phyloP scores from a whole-genome alignment of 768 basidiomycete genomes.

The Naganishia randhawae region DNA sequence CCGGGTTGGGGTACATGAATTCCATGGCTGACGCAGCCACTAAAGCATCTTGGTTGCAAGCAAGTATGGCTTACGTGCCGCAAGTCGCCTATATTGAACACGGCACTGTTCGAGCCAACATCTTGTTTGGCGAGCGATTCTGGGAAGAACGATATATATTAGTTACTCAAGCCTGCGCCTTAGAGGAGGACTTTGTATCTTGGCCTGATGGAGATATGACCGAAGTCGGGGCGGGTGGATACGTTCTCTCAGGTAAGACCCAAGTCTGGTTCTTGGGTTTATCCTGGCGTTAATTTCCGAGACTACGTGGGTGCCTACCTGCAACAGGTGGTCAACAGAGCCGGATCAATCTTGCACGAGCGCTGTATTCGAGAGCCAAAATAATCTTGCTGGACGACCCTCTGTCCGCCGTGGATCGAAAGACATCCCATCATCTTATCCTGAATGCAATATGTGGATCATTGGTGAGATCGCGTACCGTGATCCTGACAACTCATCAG shows the following conservation, averaged over 20 bases:
- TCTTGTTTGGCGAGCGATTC: constrained; percentile 47
- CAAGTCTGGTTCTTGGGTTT: neutral
- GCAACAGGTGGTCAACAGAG: constrained; percentile 26
- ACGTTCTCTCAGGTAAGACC: neutral
- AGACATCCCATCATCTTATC: constrained; percentile 42
- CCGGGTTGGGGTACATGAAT: constrained; percentile 46
- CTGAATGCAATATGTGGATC: constrained; percentile 37
- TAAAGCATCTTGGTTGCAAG: constrained; percentile 57
- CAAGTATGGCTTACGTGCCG: constrained; percentile 30
- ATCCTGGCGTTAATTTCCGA: neutral
- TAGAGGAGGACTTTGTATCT: constrained; percentile 42
- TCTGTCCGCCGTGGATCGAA: constrained; percentile 47
- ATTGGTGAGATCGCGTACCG: constrained; percentile 37
- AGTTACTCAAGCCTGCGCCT: constrained; percentile 35
- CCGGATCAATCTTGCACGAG: constrained; percentile 35
- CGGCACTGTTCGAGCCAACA: constrained; percentile 57
- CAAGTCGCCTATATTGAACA: constrained; percentile 45
- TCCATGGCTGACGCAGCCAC: constrained; percentile 64
- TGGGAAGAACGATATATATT: constrained; percentile 40
- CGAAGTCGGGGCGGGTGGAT: constrained; percentile 48
- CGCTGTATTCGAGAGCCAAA: constrained; percentile 45
- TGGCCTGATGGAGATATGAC: constrained; percentile 44
- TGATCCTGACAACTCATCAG: constrained; percentile 49
- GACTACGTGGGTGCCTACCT: constrained; percentile 24
- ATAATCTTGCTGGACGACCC: constrained; percentile 42